phyloP scores from a whole-genome alignment of 345 rosid genomes.

The Salix caprea region DNA sequence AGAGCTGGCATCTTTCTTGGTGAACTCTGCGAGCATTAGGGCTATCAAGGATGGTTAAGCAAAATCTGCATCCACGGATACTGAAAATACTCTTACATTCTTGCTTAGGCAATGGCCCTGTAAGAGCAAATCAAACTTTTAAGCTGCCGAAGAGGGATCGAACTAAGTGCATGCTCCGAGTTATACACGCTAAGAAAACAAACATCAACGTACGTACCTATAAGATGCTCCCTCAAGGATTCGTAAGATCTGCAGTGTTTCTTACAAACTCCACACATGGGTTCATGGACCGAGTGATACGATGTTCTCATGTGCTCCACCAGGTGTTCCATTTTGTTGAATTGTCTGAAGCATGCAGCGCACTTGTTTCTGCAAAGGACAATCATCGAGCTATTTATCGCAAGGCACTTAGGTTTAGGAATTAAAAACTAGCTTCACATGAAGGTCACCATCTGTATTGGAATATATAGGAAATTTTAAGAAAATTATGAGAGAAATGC shows the following conservation, averaged over 20 bases:
- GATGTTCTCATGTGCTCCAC: slow-evolving; percentile 89
- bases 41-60: slow-evolving; percentile 59
- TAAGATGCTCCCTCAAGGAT: slow-evolving; percentile 87
- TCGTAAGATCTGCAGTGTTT: slow-evolving; percentile 92
- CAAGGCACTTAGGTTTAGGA: neutral
- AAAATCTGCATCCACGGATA: slow-evolving; percentile 70
- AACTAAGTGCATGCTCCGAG: neutral
- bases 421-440: no score
- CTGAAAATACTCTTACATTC: slow-evolving; percentile 78
- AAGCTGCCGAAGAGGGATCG: neutral
- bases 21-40: slow-evolving; percentile 59
- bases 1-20: slow-evolving; percentile 72
- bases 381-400: neutral
- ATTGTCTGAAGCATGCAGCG: slow-evolving; percentile 88
- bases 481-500: neutral
- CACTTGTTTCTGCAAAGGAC: slow-evolving; percentile 65
- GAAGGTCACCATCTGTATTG: neutral
- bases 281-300: slow-evolving; percentile 81
- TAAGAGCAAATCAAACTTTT: neutral
- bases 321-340: slow-evolving; percentile 79
- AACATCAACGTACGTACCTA: slow-evolving; percentile 51
- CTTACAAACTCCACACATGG: slow-evolving; percentile 68
- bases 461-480: neutral
- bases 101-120: slow-evolving; percentile 85
- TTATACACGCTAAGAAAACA: no score